A percentile compares a stretch with the other conserved stretches of the same genome.
Evolutionary conservation across 2,329 filamentous ascomycete genomes (phyloP).

Genomic region (Aspergillus ustus): DNA sequence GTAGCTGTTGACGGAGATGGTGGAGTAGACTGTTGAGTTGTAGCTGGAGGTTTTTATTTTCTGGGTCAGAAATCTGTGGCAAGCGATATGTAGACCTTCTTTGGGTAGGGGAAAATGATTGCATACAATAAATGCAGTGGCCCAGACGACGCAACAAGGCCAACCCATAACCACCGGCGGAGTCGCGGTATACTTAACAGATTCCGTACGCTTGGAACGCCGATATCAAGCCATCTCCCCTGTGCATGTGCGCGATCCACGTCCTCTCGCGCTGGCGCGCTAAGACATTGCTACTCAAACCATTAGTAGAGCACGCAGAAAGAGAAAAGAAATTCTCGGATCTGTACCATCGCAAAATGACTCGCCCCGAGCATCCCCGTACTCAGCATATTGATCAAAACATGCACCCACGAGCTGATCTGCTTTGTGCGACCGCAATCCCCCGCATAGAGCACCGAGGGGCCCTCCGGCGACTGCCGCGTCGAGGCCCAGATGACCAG

Average conservation of each 20-base stretch:
- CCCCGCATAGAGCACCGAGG: slow-evolving; percentile 5
- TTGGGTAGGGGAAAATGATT: background rate
- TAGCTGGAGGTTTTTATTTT: background rate
- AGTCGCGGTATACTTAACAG: background rate
- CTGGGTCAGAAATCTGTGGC: background rate
- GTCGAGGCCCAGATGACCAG: background rate
- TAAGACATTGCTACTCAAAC: slow-evolving; percentile 8
- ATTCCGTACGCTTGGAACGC: slow-evolving; percentile 10
- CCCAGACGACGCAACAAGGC: slow-evolving; percentile 1
- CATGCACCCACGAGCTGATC: slow-evolving; percentile 8
- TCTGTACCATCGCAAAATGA: slow-evolving; percentile 14
- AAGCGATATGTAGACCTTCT: background rate
- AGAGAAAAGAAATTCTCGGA: background rate
- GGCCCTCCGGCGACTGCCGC: background rate
- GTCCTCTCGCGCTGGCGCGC: slow-evolving; percentile 11
- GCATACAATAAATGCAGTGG: slow-evolving; percentile 15
- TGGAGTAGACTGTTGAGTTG: slow-evolving; percentile 1
- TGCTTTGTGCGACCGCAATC: slow-evolving; percentile 1
- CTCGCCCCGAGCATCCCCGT: slow-evolving; percentile 14
- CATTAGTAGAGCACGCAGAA: background rate
- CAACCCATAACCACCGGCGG: background rate
- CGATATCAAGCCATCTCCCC: slow-evolving; percentile 10
- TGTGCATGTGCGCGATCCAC: slow-evolving; percentile 11
- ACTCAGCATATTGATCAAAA: slow-evolving; percentile 18
- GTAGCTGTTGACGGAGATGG: slow-evolving; percentile 1